phyloP scores from a whole-genome alignment of 176 grass and related monocot species.

The Tillandsia fasciculata region DNA sequence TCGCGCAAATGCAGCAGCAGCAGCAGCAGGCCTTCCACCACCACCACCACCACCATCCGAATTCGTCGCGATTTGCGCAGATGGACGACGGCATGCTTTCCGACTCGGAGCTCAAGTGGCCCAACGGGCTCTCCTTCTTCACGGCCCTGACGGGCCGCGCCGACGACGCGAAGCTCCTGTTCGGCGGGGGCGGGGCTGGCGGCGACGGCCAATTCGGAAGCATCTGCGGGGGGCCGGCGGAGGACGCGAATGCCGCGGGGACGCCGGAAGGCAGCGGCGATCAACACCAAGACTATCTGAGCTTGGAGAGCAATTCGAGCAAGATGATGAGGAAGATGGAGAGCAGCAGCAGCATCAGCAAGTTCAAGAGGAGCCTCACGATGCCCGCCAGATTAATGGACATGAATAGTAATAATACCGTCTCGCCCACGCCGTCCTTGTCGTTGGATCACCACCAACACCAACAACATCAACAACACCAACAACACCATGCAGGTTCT shows the following conservation, averaged over 20 bases:
- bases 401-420: not conserved
- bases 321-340: slow-evolving; percentile 66
- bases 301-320: slow-evolving; percentile 73
- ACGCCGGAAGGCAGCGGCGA: slow-evolving; percentile 24
- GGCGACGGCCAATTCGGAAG: not conserved
- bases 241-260: slow-evolving; percentile 20
- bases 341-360: slow-evolving; percentile 40
- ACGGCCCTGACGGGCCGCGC: slow-evolving; percentile 74
- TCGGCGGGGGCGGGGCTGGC: slow-evolving; percentile 15
- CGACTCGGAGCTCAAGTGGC: slow-evolving; percentile 67
- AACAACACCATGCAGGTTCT: slow-evolving; percentile 3
- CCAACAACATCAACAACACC: not conserved
- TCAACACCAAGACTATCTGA: slow-evolving; percentile 69
- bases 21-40: slow-evolving; percentile 33
- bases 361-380: slow-evolving; percentile 98
- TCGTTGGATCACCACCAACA: slow-evolving; percentile 3
- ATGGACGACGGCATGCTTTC: slow-evolving; percentile 54
- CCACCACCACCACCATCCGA: slow-evolving; percentile 37
- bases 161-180: slow-evolving; percentile 75
- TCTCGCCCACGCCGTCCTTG: slow-evolving; percentile 47
- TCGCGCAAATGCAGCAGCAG: slow-evolving; percentile 10
- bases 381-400: slow-evolving; percentile 61
- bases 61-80: slow-evolving; percentile 30
- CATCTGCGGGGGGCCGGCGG: not conserved
- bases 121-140: slow-evolving; percentile 93